Evolutionary conservation across 2,329 filamentous ascomycete species (phyloP), one percentile per base, ranked within the genome.

Genomic region (Aspergillus sp.): DNA sequence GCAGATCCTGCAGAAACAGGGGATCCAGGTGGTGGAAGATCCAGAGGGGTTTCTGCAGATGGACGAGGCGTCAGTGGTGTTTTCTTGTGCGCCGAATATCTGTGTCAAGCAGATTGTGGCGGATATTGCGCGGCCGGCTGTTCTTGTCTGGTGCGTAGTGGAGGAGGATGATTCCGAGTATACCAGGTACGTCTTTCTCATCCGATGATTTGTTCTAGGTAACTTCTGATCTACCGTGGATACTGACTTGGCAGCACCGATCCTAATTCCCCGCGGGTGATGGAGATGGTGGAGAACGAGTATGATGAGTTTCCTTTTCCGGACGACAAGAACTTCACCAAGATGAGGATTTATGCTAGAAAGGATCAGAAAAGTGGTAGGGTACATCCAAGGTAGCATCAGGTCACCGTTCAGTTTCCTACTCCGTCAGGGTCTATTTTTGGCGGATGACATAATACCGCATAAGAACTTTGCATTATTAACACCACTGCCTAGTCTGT

Each of bases 41-140:
- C 59, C 59, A 10, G 41, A 53, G 14, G 66, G 65, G 2, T 70
- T 72, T 47, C 52, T 68, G 1, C 60, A 68, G 43, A 41, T 72
- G 6, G 64, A 71, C 48, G 55, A 64, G 9, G 49, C 65, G 13
- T 61, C 65, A 8, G 36, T 70, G 10, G 63, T 72, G n/a, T 57
- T 72, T 50, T 64, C 65, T 2, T 50, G 60, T 41, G 60, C 56
- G 16, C 46, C 64, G 5, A 53, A 60, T 36, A 58, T 65, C 2
- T 63, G 66, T 3, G 56, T 71, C 13, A 66, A 65, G 30, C 65
- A 72, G 53, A 64, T 71, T 22, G 57, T 73, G 38, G 61, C 67
- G 17, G 69, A 73, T 55, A 49, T 68, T 44, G 62, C 66, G 14
- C 59, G 59, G 14, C 68, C 67, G 6, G 55, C 35, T 2, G 45